phyloP scores from a whole-genome alignment of 2,329 filamentous ascomycete species.

The Lecanicillium sp. region DNA sequence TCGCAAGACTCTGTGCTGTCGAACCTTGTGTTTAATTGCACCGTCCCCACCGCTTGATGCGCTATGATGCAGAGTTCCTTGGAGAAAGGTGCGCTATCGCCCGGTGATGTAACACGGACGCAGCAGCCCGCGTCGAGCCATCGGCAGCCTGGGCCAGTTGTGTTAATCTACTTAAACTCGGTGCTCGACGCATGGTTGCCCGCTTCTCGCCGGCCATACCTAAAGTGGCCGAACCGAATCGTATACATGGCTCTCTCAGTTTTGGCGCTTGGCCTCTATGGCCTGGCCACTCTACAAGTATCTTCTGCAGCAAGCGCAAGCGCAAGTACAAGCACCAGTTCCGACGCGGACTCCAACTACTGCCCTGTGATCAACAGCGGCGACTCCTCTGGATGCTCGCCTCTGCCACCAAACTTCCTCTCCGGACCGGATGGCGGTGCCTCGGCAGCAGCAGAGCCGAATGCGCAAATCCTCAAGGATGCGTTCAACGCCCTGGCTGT shows the following conservation, averaged over 20 bases:
- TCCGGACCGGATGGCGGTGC: background rate
- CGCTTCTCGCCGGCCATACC: too few species aligned
- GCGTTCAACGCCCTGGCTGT: constrained; percentile 60
- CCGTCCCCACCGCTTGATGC: too few species aligned
- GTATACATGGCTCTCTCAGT: constrained; percentile 5
- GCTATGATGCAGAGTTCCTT: too few species aligned
- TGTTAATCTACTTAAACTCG: too few species aligned
- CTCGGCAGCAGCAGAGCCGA: constrained; percentile 4
- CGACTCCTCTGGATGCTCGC: background rate
- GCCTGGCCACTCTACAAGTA: constrained; percentile 2
- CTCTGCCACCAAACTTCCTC: background rate
- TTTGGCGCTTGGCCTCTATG: constrained; percentile 2
- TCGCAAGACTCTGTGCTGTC: too few species aligned
- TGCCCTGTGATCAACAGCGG: constrained; percentile 1
- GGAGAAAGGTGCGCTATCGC: too few species aligned
- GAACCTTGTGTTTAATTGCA: too few species aligned
- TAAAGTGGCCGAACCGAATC: too few species aligned
- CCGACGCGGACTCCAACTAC: background rate
- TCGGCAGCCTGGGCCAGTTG: too few species aligned
- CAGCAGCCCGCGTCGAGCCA: too few species aligned
- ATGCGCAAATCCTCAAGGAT: constrained; percentile 31
- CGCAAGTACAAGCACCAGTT: too few species aligned
- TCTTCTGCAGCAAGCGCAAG: background rate
- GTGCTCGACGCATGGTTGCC: background rate
- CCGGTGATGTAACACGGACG: too few species aligned